Conservation (phyloP, 108 stramenopile species). For the Nitzschia palea region DNA sequence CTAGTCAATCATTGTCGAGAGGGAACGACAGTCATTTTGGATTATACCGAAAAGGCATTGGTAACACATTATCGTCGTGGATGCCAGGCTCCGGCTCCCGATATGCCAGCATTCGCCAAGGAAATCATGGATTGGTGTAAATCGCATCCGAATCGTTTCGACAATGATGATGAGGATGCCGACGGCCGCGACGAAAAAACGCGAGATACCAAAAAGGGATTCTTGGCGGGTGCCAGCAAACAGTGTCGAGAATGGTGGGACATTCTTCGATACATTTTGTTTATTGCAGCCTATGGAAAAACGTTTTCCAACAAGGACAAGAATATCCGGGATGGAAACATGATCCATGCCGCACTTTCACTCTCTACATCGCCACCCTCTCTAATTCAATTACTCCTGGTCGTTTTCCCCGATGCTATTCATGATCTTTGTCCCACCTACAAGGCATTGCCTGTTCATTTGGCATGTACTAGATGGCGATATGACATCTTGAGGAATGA, state of each 20-base stretch:
- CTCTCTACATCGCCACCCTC: conserved; percentile 21
- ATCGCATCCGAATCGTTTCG: neutral
- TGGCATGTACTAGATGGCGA: conserved; percentile 36
- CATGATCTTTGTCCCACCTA: conserved; percentile 16
- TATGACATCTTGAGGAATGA: conserved; percentile 27
- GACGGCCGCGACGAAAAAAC: neutral
- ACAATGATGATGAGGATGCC: neutral
- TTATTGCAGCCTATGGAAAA: conserved; percentile 25
- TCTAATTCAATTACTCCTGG: conserved; percentile 26
- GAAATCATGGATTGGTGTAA: conserved; percentile 24
- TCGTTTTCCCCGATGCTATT: conserved; percentile 26
- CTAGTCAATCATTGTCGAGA: conserved; percentile 22
- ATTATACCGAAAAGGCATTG: conserved; percentile 23
- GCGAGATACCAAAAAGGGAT: conserved; percentile 4
- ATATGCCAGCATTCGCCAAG: conserved; percentile 16
- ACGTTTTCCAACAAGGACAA: conserved; percentile 8
- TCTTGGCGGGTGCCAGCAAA: conserved; percentile 6
- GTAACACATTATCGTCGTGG: conserved; percentile 20
- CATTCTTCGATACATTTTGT: conserved; percentile 23
- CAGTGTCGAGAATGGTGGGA: conserved; percentile 33
- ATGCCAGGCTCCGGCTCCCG: conserved; percentile 5
- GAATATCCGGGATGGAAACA: neutral
- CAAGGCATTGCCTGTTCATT: conserved; percentile 30
- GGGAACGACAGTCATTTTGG: conserved; percentile 18
- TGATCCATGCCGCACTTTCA: conserved; percentile 30